These are phyloP conservation scores for Ilyonectria robusta DNA, from an alignment of 2,329 filamentous ascomycete genomes.

Conservation along the genomic window DNA sequence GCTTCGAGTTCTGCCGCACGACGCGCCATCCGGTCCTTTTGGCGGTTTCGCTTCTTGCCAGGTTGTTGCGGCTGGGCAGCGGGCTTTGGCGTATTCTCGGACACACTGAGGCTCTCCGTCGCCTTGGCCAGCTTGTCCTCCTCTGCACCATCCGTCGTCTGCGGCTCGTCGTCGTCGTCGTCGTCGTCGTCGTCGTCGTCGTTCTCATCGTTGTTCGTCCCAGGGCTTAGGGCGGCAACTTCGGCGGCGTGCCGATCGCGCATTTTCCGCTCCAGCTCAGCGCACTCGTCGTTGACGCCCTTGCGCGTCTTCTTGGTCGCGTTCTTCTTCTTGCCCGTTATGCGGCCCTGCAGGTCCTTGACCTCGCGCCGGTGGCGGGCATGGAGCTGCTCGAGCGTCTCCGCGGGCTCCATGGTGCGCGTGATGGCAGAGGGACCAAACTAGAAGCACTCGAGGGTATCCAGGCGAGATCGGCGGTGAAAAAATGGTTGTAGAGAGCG, in stretches of 20 bases:
- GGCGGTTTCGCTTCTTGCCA: constrained; percentile 86
- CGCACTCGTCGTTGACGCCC: constrained; percentile 83
- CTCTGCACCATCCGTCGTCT: constrained; percentile 20
- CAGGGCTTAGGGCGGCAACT: constrained; percentile 59
- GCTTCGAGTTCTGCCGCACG: constrained; percentile 88
- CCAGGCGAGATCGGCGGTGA: neutral
- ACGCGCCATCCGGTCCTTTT: constrained; percentile 91
- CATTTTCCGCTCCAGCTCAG: constrained; percentile 75
- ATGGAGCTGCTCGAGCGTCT: constrained; percentile 82
- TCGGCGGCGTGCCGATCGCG: constrained; percentile 78
- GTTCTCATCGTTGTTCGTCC: constrained; percentile 37
- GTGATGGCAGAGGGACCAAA: neutral
- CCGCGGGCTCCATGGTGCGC: constrained; percentile 51
- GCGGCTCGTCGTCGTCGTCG: constrained; percentile 36
- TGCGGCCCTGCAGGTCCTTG: constrained; percentile 85
- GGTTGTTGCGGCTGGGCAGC: constrained; percentile 39
- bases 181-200: constrained; percentile 38
- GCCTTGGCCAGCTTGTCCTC: constrained; percentile 38
- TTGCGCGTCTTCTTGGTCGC: constrained; percentile 90
- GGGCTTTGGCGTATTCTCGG: neutral
- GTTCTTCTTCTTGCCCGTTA: constrained; percentile 97
- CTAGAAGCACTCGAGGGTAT: no score
- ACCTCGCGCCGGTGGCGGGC: constrained; percentile 89
- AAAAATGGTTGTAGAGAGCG: neutral
- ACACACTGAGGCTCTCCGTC: constrained; percentile 42